Base-by-base conservation (phyloP, 1,284 basidiomycete species). In the Volvariella surrecta region DNA sequence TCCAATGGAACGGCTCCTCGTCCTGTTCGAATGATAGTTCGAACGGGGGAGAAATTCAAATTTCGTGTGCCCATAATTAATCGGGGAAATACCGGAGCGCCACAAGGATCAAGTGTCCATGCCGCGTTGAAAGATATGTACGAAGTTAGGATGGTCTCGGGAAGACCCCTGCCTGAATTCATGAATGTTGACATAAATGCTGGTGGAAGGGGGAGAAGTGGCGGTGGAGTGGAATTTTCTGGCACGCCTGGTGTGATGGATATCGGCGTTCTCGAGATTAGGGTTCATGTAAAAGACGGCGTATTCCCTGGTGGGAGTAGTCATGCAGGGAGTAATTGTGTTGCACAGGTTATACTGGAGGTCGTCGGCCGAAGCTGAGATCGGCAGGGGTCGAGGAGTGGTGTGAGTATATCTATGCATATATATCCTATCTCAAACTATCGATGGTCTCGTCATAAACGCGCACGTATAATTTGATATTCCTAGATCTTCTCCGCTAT, bases 1-100 rank as follows among this genome's bases (percentile, higher is more conserved):
- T 13, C 45, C 8, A 35, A 35, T 8, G n/a, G 6, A n/a, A 35
- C n/a, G n/a, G 13, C n/a, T 6, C 34, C 34, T 7, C 4, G 34
- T 6, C 24, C 24, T 28, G 11, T 28, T 28, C 52, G 40, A 45
- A 60, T 37, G 60, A 60, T 82, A 42, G 69, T 76, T 18, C 68
- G 79, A 28, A 62, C 64, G 1, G 77, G 76, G 18, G 79, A 83
- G 54, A 67, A 63, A 45, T 83, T 83, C 67, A 71, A 68, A 51
- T 80, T 81, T 59, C 64, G 70, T 40, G 67, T 82, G 45, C 66
- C 66, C 34, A 57, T 76, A 24, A 52, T 53, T 11, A 28, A 28
- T 28, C 24, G 24, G 6, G 11, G 24, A n/a, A n/a, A n/a, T n/a
- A n/a, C n/a, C n/a, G n/a, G n/a, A n/a, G n/a, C n/a, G 24, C 24